Conservation (phyloP, 2,329 filamentous ascomycete genomes). For the Fusarium tanahbumbuense region DNA sequence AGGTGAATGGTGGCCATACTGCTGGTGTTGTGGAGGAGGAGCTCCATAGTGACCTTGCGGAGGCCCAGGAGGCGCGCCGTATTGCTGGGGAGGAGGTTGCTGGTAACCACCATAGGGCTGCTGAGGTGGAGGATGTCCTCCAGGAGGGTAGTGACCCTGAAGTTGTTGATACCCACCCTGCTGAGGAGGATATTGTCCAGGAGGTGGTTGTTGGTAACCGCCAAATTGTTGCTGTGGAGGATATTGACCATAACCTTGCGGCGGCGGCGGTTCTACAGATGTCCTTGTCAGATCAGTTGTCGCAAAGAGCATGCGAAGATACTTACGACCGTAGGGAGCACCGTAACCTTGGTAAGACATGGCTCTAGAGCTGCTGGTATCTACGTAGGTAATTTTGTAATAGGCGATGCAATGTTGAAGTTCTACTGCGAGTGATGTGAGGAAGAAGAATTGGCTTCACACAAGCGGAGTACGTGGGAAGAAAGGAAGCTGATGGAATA, state of each 20-base stretch:
- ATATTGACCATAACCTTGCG: slow-evolving; percentile 56
- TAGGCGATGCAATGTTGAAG: slow-evolving; percentile 8
- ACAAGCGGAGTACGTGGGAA: slow-evolving; percentile 7
- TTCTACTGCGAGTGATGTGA: slow-evolving; percentile 24
- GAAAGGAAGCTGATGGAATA: slow-evolving; percentile 1
- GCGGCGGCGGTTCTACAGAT: slow-evolving; percentile 46
- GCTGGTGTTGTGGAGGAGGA: slow-evolving; percentile 50
- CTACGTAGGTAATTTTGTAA: not conserved
- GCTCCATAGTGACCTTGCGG: slow-evolving; percentile 55
- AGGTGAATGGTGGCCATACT: slow-evolving; percentile 43
- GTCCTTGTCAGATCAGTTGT: slow-evolving; percentile 23
- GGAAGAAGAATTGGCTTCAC: slow-evolving; percentile 15
- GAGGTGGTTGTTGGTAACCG: slow-evolving; percentile 52
- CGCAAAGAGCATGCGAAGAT: not conserved
- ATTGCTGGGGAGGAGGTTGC: slow-evolving; percentile 50
- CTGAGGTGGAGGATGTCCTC: slow-evolving; percentile 46
- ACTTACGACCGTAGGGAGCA: slow-evolving; percentile 53
- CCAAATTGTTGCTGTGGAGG: slow-evolving; percentile 47
- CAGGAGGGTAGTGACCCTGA: slow-evolving; percentile 49
- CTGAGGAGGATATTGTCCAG: slow-evolving; percentile 46
- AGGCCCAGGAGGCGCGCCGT: slow-evolving; percentile 48
- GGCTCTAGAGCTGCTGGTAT: slow-evolving; percentile 30
- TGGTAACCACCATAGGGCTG: slow-evolving; percentile 49
- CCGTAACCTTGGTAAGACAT: slow-evolving; percentile 55
- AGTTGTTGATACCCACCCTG: slow-evolving; percentile 53